A percentile compares a stretch with the other conserved stretches of the same genome.
Conservation (phyloP, 257 asterid species). For the Fraxinus americana region DNA sequence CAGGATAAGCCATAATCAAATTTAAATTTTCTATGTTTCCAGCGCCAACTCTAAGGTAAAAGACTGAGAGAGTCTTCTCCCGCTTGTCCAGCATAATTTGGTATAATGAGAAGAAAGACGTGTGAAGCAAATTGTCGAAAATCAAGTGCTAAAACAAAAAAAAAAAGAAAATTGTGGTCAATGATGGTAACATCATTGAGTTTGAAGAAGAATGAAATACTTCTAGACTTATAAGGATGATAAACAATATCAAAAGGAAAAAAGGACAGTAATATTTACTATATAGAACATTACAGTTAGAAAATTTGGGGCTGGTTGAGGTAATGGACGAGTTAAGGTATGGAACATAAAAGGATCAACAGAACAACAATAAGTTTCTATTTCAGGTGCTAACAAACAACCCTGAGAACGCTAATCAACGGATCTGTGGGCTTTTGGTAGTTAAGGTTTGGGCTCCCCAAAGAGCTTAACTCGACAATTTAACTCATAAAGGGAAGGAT, state of each 20-base stretch:
- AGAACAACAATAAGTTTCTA: background rate
- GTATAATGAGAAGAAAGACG: background rate
- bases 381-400: slow-evolving; percentile 1
- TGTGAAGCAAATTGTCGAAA: background rate
- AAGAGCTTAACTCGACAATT: background rate
- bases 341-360: background rate
- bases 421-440: background rate
- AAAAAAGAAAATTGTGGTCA: background rate
- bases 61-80: background rate
- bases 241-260: background rate
- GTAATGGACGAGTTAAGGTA: background rate
- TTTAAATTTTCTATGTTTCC: background rate
- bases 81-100: background rate
- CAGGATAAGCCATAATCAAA: background rate
- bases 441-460: background rate
- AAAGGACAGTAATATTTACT: background rate
- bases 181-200: background rate
- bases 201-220: background rate
- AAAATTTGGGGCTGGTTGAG: background rate
- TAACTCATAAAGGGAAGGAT: background rate
- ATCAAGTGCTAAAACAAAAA: background rate
- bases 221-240: background rate
- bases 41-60: background rate
- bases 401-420: background rate
- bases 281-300: no score